Evolutionary conservation across 176 grass and related monocot genomes (phyloP).

Genomic region (Cenchrus americanus): DNA sequence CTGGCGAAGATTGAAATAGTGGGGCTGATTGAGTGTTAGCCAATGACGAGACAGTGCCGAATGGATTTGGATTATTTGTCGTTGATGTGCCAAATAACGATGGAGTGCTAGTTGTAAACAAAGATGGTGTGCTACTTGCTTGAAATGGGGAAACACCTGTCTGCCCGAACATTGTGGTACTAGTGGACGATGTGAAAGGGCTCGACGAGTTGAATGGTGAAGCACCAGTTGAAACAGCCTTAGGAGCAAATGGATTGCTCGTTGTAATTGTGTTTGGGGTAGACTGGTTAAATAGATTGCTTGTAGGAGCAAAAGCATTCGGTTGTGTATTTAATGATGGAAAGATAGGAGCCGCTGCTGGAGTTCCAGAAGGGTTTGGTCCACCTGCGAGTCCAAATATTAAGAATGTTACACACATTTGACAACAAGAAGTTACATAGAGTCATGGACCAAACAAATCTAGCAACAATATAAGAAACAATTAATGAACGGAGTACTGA

Average conservation of each 20-base stretch:
- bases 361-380: slow-evolving; percentile 65
- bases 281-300: slow-evolving; percentile 44
- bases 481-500: slow-evolving; percentile 23
- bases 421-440: slow-evolving; percentile 30
- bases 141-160: slow-evolving; percentile 60
- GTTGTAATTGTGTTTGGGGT: slow-evolving; percentile 27
- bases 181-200: slow-evolving; percentile 39
- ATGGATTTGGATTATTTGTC: slow-evolving; percentile 41
- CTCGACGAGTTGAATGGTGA: slow-evolving; percentile 45
- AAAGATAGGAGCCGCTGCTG: slow-evolving; percentile 36
- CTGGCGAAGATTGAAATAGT: slow-evolving; percentile 55
- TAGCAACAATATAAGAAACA: neutral
- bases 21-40: slow-evolving; percentile 69
- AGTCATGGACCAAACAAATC: slow-evolving; percentile 22
- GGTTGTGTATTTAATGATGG: slow-evolving; percentile 7
- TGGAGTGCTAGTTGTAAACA: slow-evolving; percentile 52
- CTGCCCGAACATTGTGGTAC: slow-evolving; percentile 55
- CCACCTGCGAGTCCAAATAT: slow-evolving; percentile 64
- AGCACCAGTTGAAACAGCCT: slow-evolving; percentile 50
- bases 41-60: slow-evolving; percentile 47
- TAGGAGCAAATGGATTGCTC: slow-evolving; percentile 64
- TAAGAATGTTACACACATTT: slow-evolving; percentile 12
- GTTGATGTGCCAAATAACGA: slow-evolving; percentile 51
- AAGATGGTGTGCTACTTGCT: slow-evolving; percentile 47
- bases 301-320: slow-evolving; percentile 30